Evolutionary conservation across 352 stramenopile species (phyloP).

Genomic region (Globisporangium barbulae): DNA sequence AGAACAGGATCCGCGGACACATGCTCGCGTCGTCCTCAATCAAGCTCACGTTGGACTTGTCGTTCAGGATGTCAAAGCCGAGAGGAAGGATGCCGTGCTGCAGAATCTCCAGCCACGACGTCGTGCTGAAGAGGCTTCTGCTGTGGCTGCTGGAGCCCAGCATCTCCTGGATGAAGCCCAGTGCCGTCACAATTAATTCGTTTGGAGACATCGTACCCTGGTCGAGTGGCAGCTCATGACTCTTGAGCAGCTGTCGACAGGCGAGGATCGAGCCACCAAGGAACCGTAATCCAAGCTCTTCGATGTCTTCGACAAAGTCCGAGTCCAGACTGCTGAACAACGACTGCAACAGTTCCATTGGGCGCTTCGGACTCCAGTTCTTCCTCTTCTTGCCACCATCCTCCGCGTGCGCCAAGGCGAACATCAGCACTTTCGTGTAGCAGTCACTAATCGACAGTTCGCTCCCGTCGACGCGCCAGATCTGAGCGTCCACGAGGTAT

Average conservation of each 20-base stretch:
- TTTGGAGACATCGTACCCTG: conserved; percentile 19
- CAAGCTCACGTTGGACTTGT: conserved; percentile 11
- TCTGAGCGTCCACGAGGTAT: conserved; percentile 45
- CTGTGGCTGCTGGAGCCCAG: conserved; percentile 30
- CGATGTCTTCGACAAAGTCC: conserved; percentile 30
- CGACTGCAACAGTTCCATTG: conserved; percentile 49
- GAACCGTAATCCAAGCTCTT: conserved; percentile 32
- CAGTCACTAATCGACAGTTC: conserved; percentile 56
- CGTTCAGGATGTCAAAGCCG: conserved; percentile 49
- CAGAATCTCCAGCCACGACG: conserved; percentile 60
- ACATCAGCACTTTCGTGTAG: conserved; percentile 65
- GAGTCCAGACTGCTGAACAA: conserved; percentile 45
- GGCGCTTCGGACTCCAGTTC: conserved; percentile 30
- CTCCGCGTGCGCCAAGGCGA: conserved; percentile 31
- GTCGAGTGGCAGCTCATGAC: conserved; percentile 21
- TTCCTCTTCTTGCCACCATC: conserved; percentile 19
- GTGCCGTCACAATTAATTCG: conserved; percentile 36
- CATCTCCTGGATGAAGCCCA: conserved; percentile 59
- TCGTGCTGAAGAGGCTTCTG: conserved; percentile 31
- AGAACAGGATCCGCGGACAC: conserved; percentile 38
- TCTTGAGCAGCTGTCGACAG: conserved; percentile 36
- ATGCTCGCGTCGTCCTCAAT: not conserved
- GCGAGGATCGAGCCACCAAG: conserved; percentile 58
- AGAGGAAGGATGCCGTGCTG: conserved; percentile 53
- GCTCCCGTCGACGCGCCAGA: conserved; percentile 51